phyloP scores from a whole-genome alignment of 2,329 filamentous ascomycete species.

The Clarireedia sp. region DNA sequence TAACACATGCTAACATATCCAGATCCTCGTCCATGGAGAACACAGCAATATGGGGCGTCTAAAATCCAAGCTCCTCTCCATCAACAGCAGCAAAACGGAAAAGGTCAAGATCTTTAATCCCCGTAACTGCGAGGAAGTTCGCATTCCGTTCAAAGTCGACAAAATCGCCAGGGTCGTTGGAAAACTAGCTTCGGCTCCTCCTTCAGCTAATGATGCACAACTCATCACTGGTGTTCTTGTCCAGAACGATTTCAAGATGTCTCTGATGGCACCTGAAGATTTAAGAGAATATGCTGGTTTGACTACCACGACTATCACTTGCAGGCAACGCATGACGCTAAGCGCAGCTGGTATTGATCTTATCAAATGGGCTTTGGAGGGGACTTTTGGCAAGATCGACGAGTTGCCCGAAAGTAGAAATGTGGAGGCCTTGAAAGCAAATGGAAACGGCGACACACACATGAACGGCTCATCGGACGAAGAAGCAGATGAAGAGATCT shows the following conservation, averaged over 20 bases:
- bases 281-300: conserved; percentile 93
- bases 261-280: conserved; percentile 93
- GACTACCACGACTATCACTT: conserved; percentile 88
- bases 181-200: conserved; percentile 75
- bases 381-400: conserved; percentile 84
- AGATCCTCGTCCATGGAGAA: conserved; percentile 96
- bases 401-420: conserved; percentile 38
- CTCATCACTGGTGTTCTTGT: conserved; percentile 87
- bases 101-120: conserved; percentile 92
- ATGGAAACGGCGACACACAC: conserved; percentile 27
- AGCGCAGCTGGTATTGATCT: conserved; percentile 84
- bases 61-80: conserved; percentile 87
- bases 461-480: conserved; percentile 40
- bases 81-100: conserved; percentile 68
- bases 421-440: conserved; percentile 32
- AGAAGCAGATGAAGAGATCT: conserved; percentile 57
- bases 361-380: conserved; percentile 88
- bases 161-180: conserved; percentile 96
- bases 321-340: conserved; percentile 82
- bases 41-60: conserved; percentile 97
- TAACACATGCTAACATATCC: conserved; percentile 16
- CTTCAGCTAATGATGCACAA: conserved; percentile 36
- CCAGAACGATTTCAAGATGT: conserved; percentile 96
- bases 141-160: conserved; percentile 91
- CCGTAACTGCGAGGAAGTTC: conserved; percentile 87